Percentiles rank a stretch among this genome's conserved stretches.
Evolutionary conservation across 1,139 yeast species (phyloP).

Genomic region (Candida sanyaensis): DNA sequence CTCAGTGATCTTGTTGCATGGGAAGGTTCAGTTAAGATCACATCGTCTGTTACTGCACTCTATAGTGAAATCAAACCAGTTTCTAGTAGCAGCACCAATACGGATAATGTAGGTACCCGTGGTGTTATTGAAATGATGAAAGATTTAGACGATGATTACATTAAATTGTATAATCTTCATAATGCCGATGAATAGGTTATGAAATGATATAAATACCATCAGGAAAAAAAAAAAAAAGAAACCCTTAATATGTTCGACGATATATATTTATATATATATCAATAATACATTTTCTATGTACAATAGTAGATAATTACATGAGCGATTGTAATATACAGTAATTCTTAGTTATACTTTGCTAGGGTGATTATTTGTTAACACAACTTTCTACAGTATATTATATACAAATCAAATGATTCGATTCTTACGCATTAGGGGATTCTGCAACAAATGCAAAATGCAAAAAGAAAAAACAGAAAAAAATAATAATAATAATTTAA

Average conservation of each 20-base stretch:
- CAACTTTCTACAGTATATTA: no score
- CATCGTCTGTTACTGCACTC: conserved; percentile 72
- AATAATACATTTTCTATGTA: no score
- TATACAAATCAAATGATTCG: no score
- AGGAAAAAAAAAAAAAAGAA: background rate
- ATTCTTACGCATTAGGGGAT: no score
- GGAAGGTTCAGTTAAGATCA: conserved; percentile 77
- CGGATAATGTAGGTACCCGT: conserved; percentile 35
- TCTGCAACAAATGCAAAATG: background rate
- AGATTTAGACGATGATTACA: conserved; percentile 46
- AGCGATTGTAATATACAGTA: no score
- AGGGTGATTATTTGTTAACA: no score
- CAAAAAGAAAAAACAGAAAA: background rate
- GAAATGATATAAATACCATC: background rate
- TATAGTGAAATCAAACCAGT: conserved; percentile 47
- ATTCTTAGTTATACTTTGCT: no score
- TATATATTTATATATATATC: no score
- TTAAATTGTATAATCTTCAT: conserved; percentile 46
- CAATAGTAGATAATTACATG: no score
- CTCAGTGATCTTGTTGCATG: conserved; percentile 65
- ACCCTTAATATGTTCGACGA: no score
- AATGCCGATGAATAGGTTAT: conserved; percentile 39
- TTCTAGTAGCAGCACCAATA: conserved; percentile 9
- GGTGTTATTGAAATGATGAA: conserved; percentile 65
- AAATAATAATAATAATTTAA: no score